These are phyloP conservation scores for Proliferodiscus dingleyae DNA, from an alignment of 2,329 filamentous ascomycete genomes.

Conservation along the genomic window DNA sequence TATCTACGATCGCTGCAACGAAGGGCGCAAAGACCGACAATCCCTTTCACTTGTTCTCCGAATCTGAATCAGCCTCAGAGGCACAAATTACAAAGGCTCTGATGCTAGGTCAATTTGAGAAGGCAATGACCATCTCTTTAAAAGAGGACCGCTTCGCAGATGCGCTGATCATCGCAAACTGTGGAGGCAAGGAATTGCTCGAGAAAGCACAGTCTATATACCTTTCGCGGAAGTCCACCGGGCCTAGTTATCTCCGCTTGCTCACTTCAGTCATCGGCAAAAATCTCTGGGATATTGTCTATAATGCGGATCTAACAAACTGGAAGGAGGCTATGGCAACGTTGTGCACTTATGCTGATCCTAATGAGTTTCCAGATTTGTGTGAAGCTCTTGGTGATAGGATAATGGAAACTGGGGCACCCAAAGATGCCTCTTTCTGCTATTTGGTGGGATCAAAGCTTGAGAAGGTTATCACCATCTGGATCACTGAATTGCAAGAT, in stretches of 20 bases:
- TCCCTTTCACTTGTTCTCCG: slow-evolving; percentile 84
- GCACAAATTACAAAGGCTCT: slow-evolving; percentile 82
- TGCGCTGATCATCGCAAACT: slow-evolving; percentile 97
- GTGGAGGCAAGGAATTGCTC: slow-evolving; percentile 85
- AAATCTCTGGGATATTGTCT: slow-evolving; percentile 96
- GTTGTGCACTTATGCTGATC: slow-evolving; percentile 90
- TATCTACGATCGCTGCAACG: slow-evolving; percentile 77
- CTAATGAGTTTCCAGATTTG: slow-evolving; percentile 86
- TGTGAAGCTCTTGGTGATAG: slow-evolving; percentile 94
- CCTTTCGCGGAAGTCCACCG: slow-evolving; percentile 73
- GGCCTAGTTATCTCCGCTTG: slow-evolving; percentile 87
- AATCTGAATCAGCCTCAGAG: slow-evolving; percentile 78
- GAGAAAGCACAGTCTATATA: slow-evolving; percentile 93
- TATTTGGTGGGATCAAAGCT: slow-evolving; percentile 93
- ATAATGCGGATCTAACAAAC: slow-evolving; percentile 86
- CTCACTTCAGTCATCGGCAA: slow-evolving; percentile 90
- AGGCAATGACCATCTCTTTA: slow-evolving; percentile 82
- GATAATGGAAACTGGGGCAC: slow-evolving; percentile 68
- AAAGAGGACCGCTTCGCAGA: slow-evolving; percentile 88
- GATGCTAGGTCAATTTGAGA: slow-evolving; percentile 85
- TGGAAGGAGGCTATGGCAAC: slow-evolving; percentile 98
- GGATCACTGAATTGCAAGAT: slow-evolving; percentile 85
- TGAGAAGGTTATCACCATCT: slow-evolving; percentile 94
- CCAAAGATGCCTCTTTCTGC: slow-evolving; percentile 94
- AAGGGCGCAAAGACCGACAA: slow-evolving; percentile 92